Percentiles rank a stretch among this genome's conserved stretches.
phyloP scores from a whole-genome alignment of 352 stramenopile genomes.

The Globisporangium iwayamae region DNA sequence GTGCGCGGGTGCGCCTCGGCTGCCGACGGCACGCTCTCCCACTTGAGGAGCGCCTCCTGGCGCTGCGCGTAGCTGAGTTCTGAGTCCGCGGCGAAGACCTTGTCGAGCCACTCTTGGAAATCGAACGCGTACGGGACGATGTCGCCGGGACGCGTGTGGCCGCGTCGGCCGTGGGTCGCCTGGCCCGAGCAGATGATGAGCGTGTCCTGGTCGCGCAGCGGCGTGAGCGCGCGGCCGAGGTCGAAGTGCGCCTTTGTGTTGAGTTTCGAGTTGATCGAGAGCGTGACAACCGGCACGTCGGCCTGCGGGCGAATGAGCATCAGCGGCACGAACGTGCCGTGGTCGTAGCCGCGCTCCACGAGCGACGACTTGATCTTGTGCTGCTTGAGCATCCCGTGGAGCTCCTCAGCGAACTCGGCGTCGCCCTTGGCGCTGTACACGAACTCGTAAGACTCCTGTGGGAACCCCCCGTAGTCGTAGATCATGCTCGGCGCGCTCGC shows the following conservation, averaged over 20 bases:
- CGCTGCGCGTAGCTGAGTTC: conserved; percentile 29
- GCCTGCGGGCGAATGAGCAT: conserved; percentile 79
- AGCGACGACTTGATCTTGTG: conserved; percentile 54
- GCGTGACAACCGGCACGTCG: conserved; percentile 82
- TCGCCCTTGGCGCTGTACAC: conserved; percentile 71
- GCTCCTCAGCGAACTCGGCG: conserved; percentile 56
- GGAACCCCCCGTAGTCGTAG: conserved; percentile 90
- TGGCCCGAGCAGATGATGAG: conserved; percentile 84
- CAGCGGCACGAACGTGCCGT: conserved; percentile 88
- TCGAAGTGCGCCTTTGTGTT: conserved; percentile 53
- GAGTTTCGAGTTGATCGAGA: conserved; percentile 70
- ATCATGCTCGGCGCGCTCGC: conserved; percentile 55
- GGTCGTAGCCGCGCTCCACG: conserved; percentile 75
- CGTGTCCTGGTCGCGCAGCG: conserved; percentile 68
- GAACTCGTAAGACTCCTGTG: conserved; percentile 74
- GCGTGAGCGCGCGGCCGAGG: conserved; percentile 56
- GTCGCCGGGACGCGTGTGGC: background rate
- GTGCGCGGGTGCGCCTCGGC: conserved; percentile 32
- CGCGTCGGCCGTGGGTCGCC: conserved; percentile 28
- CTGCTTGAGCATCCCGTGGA: conserved; percentile 50
- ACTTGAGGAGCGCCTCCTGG: conserved; percentile 34
- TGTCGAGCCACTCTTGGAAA: conserved; percentile 46
- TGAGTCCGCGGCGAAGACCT: conserved; percentile 22
- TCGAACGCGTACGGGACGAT: conserved; percentile 21
- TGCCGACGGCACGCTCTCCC: conserved; percentile 36